Evolutionary conservation across 73 alveolate species (phyloP), one percentile per base, ranked within the genome.

Genomic region (Blepharisma stoltei): DNA sequence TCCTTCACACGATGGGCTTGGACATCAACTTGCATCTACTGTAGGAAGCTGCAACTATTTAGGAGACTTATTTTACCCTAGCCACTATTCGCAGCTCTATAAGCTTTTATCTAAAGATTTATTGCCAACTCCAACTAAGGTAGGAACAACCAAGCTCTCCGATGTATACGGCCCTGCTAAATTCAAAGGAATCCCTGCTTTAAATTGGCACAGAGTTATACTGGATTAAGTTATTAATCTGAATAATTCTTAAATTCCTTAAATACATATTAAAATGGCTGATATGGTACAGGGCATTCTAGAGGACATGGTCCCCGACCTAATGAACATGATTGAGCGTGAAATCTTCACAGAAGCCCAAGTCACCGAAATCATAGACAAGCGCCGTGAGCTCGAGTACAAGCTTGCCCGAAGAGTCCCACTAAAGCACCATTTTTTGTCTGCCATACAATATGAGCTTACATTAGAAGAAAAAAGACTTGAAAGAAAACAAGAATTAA

Each of bases 221-320:
- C 4, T 52, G 23, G 66, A 52, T 20, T 52, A 52, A 52, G 41
- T 32, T 32, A 32, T 32, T 32, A 32, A 32, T 32, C 41, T 32
- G 41, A 32, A 32, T 32, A 32, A 32, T 32, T 1, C 41, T 50
- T 18, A 50, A 50, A 50, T 1, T 11, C 5, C 65, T 14, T 50
- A 14, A 60, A 18, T 60, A n/a, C 23, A 14, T 9, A 38, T 69
- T 43, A 69, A 23, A 23, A 69, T 69, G 79, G 79, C 79, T 1
- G 79, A 69, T 18, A 43, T 44, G 32, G 60, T 69, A 8, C 79
- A 69, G 41, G 65, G 79, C 67, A 69, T 69, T 43, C 38, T 69
- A 23, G 79, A 69, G 27, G 79, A 69, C 71, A 69, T 69, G 79
- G 60, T 25, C n/a, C 14, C 76, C 1, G 79, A 69, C 65, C 79